Base-by-base conservation (phyloP, 148 eudicot genomes). In the Simmondsia chinensis region DNA sequence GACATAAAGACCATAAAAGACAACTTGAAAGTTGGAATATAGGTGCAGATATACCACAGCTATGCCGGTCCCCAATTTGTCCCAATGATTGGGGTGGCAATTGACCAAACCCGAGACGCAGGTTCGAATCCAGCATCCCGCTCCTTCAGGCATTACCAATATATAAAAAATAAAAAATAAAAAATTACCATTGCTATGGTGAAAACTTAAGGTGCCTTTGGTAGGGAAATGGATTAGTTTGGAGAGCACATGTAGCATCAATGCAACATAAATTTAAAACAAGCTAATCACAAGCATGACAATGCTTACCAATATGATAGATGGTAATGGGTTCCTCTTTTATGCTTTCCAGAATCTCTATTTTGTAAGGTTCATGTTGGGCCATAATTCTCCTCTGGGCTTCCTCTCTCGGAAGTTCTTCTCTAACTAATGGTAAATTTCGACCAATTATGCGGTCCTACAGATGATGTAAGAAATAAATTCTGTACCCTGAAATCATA, bases 381-480 rank as follows among this genome's bases (percentile, higher is more conserved):
- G 88, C 82, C 59, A 33, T 26, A 55, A 91, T 86, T 60, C 99
- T 84, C 59, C 53, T 72, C 39, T 74, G 70, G 20, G 99, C 99
- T 77, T 91, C 99, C 9, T 77, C 94, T 66, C 99, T 66, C 45
- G 94, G 72, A 59, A 91, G 94, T 71, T 86, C 94, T 69, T 91
- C 99, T 75, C 96, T 79, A 43, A 77, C 54, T 40, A 91, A 69
- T 10, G 94, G 96, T 29, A 91, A 69, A 61, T 91, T 82, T 66
- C 75, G 75, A 63, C 89, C 70, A 66, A 91, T 91, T 39, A 91
- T 91, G 56, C 87, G 94, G 70, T 91, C 99, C 99, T 91, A 91
- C 82, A 81, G 70, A 82, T 57, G 79, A 86, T 68, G 63, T 69
- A 76, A 85, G 70, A 76, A 73, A 75, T 63, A 60, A 80, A 70